Base-by-base conservation (phyloP, 2,329 filamentous ascomycete genomes). In the Didymella sp. region DNA sequence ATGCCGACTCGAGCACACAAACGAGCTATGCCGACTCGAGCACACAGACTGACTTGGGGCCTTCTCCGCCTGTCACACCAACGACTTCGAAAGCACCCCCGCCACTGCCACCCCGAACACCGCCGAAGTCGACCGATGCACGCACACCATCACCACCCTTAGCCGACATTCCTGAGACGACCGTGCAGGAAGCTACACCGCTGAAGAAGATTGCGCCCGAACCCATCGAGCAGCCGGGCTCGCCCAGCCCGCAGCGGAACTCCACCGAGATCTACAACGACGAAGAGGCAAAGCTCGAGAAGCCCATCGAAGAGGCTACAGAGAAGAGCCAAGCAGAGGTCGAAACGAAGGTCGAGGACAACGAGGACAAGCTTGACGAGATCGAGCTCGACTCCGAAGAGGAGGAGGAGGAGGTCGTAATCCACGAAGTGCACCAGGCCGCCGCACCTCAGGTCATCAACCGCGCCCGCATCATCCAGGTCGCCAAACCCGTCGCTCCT, bases 391-490 rank as follows among this genome's bases (percentile, higher is more conserved):
- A 83, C 1, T 74, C 75, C 1, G 44, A 48, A 22, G 81, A 84
- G 1, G 75, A 76, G 6, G 69, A 75, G 13, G 78, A 80, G 6
- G 78, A 79, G 24, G 84, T 88, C 2, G 80, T 91, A 30, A 84
- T 92, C 27, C 89, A 87, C 58, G 87, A 91, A 67, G 84, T 91
- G 6, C 84, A 86, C 49, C 84, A 86, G 37, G 81, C 85, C 40
- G 79, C 86, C 44, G 83, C 85, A 2, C 86, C 89, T 1, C 86
- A 89, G 51, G 83, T 87, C 52, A 86, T 92, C 54, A 89, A 87
- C 35, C 89, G 90, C 70, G 91, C 92, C 22, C 89, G 89, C 47
- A 81, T 97, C 47, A 91, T 97, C 25, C 92, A 87, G 42, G 96
- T 97, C 56, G 87, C 90, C 12, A 96, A 94, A 77, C 85, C 92